Conservation (phyloP, 2,329 filamentous ascomycete species). For the Raffaelea arxii region DNA sequence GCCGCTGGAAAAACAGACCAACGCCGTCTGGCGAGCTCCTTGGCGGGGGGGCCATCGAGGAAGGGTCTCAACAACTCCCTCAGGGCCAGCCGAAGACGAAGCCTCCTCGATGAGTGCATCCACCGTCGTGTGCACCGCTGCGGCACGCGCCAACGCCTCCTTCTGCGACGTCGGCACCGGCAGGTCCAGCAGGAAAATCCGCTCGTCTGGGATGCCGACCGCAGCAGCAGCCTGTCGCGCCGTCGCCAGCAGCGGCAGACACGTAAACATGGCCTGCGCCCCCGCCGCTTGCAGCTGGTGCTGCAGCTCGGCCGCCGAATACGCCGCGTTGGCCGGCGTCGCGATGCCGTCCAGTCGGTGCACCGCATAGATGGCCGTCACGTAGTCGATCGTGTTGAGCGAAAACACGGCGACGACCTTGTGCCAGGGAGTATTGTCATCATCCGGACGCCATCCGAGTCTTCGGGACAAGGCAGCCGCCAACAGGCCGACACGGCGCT, state of each 20-base stretch:
- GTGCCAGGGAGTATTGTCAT: constrained; percentile 65
- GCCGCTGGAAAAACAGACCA: constrained; percentile 62
- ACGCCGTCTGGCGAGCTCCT: constrained; percentile 50
- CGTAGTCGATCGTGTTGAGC: constrained; percentile 63
- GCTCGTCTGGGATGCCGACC: constrained; percentile 48
- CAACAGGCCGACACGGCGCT: constrained; percentile 10
- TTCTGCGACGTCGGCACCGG: constrained; percentile 31
- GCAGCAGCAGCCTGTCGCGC: constrained; percentile 53
- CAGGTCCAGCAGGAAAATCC: constrained; percentile 56
- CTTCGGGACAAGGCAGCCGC: constrained; percentile 50
- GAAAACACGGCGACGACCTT: constrained; percentile 65
- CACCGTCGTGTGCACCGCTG: constrained; percentile 38
- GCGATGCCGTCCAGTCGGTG: constrained; percentile 51
- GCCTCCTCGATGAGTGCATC: constrained; percentile 45
- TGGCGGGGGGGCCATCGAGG: no score
- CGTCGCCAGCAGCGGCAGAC: constrained; percentile 49
- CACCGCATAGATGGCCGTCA: constrained; percentile 41
- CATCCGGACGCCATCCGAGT: constrained; percentile 59
- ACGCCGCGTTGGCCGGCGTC: constrained; percentile 61
- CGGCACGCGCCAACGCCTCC: constrained; percentile 3
- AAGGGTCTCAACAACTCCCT: no score
- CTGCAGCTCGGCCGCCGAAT: constrained; percentile 54
- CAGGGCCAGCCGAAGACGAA: no score
- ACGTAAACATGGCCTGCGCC: constrained; percentile 61
- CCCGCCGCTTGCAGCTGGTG: constrained; percentile 57